Base-by-base conservation (phyloP, 2,329 filamentous ascomycete species). In the Xylariaceae sp. region DNA sequence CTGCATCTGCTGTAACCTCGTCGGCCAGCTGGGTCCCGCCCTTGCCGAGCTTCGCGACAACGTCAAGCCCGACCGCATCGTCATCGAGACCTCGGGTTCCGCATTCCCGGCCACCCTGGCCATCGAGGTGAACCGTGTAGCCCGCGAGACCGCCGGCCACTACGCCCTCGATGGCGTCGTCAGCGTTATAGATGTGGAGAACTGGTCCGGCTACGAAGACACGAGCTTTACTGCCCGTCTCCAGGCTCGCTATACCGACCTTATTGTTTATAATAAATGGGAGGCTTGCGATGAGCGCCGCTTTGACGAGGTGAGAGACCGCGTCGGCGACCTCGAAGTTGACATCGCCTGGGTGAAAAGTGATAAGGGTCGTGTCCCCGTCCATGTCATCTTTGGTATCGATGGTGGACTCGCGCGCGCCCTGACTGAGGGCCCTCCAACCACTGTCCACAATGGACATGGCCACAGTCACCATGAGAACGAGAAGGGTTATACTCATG, bases 1-100 rank as follows among this genome's bases (percentile, higher is more conserved):
- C 65, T 98, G 95, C 78, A 98, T 99, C 75, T 99, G 95, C 84
- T 99, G 95, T 79, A 98, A 98, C 73, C 88, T 98, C 23, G 94
- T 99, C 59, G 95, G 95, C 14, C 91, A 96, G 74, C 86, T 99
- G 6, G 85, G 86, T 58, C 87, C 89, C 44, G 93, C 94, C 1
- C 86, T 99, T 16, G 77, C 83, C 39, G 87, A 95, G 69, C 86
- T 99, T 36, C 83, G 84, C 47, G 74, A 78, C 21, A 73, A 72
- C 12, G 73, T 80, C 29, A 61, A 65, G 0, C 94, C 92, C 0
- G 90, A 97, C 71, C 85, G 95, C 53, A 95, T 99, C 74, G 86
- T 99, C 49, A 87, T 99, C 72, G 95, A 99, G 81, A 99, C 95
- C 2, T 91, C 86, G 34, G 95, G 95, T 1, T 91, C 87, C 24